Evolutionary conservation across 345 rosid species (phyloP).

Genomic region (Heritiera littoralis): DNA sequence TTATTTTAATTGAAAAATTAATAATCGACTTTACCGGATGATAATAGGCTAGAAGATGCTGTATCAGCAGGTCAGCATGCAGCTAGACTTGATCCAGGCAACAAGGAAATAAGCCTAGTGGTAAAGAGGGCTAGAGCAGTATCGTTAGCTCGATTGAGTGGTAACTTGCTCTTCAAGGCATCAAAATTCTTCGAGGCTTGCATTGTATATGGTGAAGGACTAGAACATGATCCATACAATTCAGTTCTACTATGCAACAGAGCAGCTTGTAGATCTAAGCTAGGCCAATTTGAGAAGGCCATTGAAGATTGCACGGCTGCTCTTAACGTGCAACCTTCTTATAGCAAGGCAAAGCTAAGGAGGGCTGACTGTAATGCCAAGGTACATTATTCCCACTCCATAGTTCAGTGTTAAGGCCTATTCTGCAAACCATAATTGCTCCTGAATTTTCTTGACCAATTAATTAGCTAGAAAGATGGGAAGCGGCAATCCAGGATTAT

Average conservation of each 20-base stretch:
- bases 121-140: conserved; percentile 54
- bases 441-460: background rate
- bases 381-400: conserved; percentile 38
- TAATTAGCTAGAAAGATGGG: conserved; percentile 72
- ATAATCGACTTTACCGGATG: background rate
- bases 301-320: conserved; percentile 80
- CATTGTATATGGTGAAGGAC: conserved; percentile 73
- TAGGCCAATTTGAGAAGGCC: conserved; percentile 66
- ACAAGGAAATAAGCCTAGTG: conserved; percentile 48
- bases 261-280: conserved; percentile 80
- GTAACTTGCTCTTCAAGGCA: conserved; percentile 71
- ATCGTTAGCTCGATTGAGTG: conserved; percentile 57
- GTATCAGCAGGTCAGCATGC: conserved; percentile 65
- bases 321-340: conserved; percentile 62
- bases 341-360: conserved; percentile 75
- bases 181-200: conserved; percentile 62
- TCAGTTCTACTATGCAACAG: conserved; percentile 84
- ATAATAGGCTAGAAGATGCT: conserved; percentile 77
- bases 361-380: conserved; percentile 76
- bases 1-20: background rate
- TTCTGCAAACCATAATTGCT: background rate
- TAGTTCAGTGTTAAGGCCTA: background rate
- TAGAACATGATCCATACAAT: conserved; percentile 65
- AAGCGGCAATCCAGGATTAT: conserved; percentile 70
- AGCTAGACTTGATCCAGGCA: conserved; percentile 57